These are phyloP conservation scores for Phialocephala sp. DNA, from an alignment of 2,329 filamentous ascomycete species.

Conservation along the genomic window DNA sequence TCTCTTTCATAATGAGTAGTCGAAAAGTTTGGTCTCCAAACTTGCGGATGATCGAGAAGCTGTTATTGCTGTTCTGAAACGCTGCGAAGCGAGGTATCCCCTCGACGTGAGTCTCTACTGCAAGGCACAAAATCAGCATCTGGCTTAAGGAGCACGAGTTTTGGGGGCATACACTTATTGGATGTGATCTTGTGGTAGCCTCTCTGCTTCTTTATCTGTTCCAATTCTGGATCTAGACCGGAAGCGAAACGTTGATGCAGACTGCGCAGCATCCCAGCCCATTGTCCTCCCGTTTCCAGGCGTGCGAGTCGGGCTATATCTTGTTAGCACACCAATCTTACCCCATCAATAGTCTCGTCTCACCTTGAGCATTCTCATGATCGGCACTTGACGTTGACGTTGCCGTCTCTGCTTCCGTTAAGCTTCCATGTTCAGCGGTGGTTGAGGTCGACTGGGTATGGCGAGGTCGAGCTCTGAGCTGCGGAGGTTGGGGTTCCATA, in stretches of 20 bases:
- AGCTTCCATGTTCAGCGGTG: not conserved
- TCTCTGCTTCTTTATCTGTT: not conserved
- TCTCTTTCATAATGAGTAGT: slow-evolving; percentile 5
- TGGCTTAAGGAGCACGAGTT: not conserved
- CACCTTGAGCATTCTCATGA: not conserved
- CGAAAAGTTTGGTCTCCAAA: slow-evolving; percentile 3
- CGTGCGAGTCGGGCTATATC: not conserved
- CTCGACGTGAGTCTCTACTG: slow-evolving; percentile 6
- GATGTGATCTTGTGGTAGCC: not conserved
- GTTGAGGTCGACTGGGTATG: not conserved
- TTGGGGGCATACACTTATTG: not conserved
- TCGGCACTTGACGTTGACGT: not conserved
- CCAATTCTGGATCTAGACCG: not conserved
- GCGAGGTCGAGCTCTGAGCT: not conserved
- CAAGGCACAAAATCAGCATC: not conserved
- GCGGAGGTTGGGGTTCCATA: not conserved
- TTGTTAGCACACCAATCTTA: not conserved
- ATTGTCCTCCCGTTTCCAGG: not conserved
- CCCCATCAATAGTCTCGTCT: not conserved
- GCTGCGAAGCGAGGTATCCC: slow-evolving; percentile 10
- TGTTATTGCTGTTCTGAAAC: slow-evolving; percentile 13
- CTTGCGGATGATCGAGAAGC: slow-evolving; percentile 10
- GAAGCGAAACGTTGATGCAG: slow-evolving; percentile 3
- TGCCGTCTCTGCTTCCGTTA: not conserved
- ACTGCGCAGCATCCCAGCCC: not conserved